Evolutionary conservation across 1,284 basidiomycete species (phyloP), one percentile per base, ranked within the genome.

Genomic region (Cutaneotrichosporon sp.): DNA sequence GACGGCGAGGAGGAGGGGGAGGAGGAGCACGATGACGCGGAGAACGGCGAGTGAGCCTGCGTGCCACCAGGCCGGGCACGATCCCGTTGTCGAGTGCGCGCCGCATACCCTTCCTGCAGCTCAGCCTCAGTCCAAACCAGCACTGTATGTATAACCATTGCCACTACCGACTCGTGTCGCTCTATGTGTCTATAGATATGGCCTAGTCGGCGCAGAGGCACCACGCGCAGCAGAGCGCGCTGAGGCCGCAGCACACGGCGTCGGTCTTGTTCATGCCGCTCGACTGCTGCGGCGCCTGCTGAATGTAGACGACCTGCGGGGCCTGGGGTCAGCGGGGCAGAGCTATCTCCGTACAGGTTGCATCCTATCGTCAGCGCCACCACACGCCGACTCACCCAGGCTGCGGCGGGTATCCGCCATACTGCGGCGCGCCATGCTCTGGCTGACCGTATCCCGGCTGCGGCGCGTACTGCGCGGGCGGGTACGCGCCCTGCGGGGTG

Each of bases 1-100:
- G 69, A 60, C 14, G 66, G 46, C 0, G 68, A 65, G 4, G 55
- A 42, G 18, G 69, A 65, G 18, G n/a, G n/a, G n/a, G n/a, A n/a
- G n/a, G 65, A 58, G 50, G 50, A 56, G 52, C 36, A 52, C 18
- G 54, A 50, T 24, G 60, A 20, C n/a, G n/a, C n/a, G 18, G 54
- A 56, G 31, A 54, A 25, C 36, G 52, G 20, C 7, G 53, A 9
- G n/a, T 20, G 33, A 34, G 51, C 13, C 5, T 29, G 29, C 61
- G 69, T 56, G 86, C n/a, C n/a, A n/a, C n/a, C n/a, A n/a, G n/a
- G n/a, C n/a, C n/a, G n/a, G n/a, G n/a, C n/a, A n/a, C n/a, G n/a
- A n/a, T n/a, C n/a, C n/a, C n/a, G n/a, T n/a, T n/a, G n/a, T n/a
- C n/a, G n/a, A n/a, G n/a, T n/a, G n/a, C n/a, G n/a, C n/a, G n/a